phyloP scores from a whole-genome alignment of 805 yeast species.

The Saccharomyces mikatae region DNA sequence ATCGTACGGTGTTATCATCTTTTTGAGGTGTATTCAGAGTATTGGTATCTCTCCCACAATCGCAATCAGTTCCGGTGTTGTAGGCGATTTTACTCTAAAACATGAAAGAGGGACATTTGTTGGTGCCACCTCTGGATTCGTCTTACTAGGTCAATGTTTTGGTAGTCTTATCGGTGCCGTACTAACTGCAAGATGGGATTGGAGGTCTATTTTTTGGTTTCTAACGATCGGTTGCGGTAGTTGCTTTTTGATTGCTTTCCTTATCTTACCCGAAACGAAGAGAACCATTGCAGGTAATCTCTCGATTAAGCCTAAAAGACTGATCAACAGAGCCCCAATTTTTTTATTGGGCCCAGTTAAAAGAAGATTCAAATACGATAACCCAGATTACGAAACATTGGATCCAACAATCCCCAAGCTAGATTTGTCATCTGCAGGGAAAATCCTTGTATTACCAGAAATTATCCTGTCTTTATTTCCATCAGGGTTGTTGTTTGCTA shows the following conservation, averaged over 20 bases:
- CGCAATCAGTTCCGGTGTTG: slow-evolving; percentile 58
- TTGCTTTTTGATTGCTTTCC: slow-evolving; percentile 29
- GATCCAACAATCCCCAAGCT: slow-evolving; percentile 18
- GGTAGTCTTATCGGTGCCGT: slow-evolving; percentile 58
- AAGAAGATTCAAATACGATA: slow-evolving; percentile 20
- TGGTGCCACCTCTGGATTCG: slow-evolving; percentile 57
- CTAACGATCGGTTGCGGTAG: slow-evolving; percentile 54
- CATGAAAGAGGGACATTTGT: slow-evolving; percentile 61
- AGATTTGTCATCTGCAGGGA: slow-evolving; percentile 35
- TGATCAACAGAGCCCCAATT: slow-evolving; percentile 40
- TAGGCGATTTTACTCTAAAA: slow-evolving; percentile 63
- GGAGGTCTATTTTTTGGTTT: slow-evolving; percentile 79
- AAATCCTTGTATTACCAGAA: slow-evolving; percentile 37
- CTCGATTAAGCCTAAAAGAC: slow-evolving; percentile 43
- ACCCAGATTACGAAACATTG: slow-evolving; percentile 27
- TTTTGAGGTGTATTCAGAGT: slow-evolving; percentile 64
- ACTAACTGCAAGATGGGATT: slow-evolving; percentile 39
- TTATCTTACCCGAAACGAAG: slow-evolving; percentile 64
- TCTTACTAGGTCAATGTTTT: slow-evolving; percentile 64
- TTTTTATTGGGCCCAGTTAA: slow-evolving; percentile 21
- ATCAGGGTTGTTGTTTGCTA: slow-evolving; percentile 52
- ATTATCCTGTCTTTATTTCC: slow-evolving; percentile 48
- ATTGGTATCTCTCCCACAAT: slow-evolving; percentile 66
- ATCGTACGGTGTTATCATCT: slow-evolving; percentile 51
- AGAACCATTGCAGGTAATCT: slow-evolving; percentile 68